Base-by-base conservation (phyloP, 1,284 basidiomycete species). In the Testicularia cyperi region DNA sequence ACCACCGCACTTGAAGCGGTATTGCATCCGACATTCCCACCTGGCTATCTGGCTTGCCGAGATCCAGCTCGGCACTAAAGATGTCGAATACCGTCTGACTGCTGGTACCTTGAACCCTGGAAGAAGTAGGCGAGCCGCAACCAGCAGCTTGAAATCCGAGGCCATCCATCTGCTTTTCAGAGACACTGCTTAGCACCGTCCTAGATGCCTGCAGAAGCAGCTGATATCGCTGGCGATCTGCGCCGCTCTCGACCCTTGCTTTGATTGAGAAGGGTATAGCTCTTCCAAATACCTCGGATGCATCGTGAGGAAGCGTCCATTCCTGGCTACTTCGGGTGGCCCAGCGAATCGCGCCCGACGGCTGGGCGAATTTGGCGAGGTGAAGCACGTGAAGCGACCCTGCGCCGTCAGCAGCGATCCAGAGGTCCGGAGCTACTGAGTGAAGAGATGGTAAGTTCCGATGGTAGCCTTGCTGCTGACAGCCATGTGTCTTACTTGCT, bases 41-140 rank as follows among this genome's bases (percentile, higher is more conserved):
- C 19, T 24, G 21, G n/a, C n/a, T 7, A 4, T 19, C 25, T 16
- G n/a, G 12, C 4, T 12, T 32, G 18, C 7, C 12, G n/a, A 27
- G 35, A 16, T 41, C 34, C 10, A 52, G 14, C 22, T 49, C 40
- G 32, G 62, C 3, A 6, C 56, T 44, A 7, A 23, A 47, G 21
- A 68, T 42, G 13, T 65, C 37, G 27, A 68, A 68, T 13, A 38
- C 14, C 6, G 48, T 52, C 10, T 39, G 14, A 27, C 43, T 38
- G n/a, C 30, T 31, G n/a, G n/a, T n/a, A n/a, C n/a, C n/a, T n/a
- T n/a, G n/a, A n/a, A n/a, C n/a, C n/a, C n/a, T n/a, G n/a, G n/a
- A n/a, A n/a, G n/a, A n/a, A n/a, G n/a, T n/a, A n/a, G n/a, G n/a
- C n/a, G n/a, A n/a, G n/a, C n/a, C n/a, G n/a, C n/a, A n/a, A n/a